These are phyloP conservation scores for Lactarius trivialis DNA, from an alignment of 768 basidiomycete species.

Conservation along the genomic window DNA sequence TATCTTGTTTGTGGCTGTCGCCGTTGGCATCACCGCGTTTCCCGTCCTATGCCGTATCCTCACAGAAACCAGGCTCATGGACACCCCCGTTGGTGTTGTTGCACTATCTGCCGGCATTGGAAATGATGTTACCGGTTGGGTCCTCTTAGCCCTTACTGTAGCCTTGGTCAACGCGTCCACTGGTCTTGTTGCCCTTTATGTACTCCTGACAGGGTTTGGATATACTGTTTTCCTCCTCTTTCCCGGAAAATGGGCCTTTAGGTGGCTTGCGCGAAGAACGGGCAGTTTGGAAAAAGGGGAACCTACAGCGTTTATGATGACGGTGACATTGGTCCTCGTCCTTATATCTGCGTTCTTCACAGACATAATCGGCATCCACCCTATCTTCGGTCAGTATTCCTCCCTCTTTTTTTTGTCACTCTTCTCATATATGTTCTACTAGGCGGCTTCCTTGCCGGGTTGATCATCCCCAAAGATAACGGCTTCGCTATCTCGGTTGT, in stretches of 20 bases:
- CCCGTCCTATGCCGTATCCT: constrained; percentile 82
- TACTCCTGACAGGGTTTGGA: constrained; percentile 61
- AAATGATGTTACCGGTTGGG: constrained; percentile 65
- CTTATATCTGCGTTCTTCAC: constrained; percentile 77
- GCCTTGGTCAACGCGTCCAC: constrained; percentile 74
- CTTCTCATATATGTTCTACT: constrained; percentile 21
- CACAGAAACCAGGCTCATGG: constrained; percentile 72
- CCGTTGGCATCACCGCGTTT: constrained; percentile 76
- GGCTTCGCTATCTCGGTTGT: constrained; percentile 75
- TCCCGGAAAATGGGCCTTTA: constrained; percentile 56
- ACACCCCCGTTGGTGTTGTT: constrained; percentile 79
- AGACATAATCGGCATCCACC: constrained; percentile 74
- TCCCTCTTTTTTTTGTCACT: constrained; percentile 4
- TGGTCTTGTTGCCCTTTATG: constrained; percentile 73
- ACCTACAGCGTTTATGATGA: constrained; percentile 74
- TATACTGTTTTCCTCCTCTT: constrained; percentile 62
- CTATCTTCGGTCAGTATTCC: constrained; percentile 49
- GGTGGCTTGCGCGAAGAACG: constrained; percentile 58
- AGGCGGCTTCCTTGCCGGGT: constrained; percentile 78
- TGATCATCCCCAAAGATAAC: constrained; percentile 78
- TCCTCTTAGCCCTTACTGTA: constrained; percentile 75
- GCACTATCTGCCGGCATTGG: constrained; percentile 77
- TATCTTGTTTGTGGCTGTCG: constrained; percentile 78
- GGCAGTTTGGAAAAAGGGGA: constrained; percentile 68
- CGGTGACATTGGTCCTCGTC: constrained; percentile 65